A percentile compares a stretch with the other conserved stretches of the same genome.
phyloP scores from a whole-genome alignment of 2,329 filamentous ascomycete species.

The Berkeleyomyces rouxiae region DNA sequence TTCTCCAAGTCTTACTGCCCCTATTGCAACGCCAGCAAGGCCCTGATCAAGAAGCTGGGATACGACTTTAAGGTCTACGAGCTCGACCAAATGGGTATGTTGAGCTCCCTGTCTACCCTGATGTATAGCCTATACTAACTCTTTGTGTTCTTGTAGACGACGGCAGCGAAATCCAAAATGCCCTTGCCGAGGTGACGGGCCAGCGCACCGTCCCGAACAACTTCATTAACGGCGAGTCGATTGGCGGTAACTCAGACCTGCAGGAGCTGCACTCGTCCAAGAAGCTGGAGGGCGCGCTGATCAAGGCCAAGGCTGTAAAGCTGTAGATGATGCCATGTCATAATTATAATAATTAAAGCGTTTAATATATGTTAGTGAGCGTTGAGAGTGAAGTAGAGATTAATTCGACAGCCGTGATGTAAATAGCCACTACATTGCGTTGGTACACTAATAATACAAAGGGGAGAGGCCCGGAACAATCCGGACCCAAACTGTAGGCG shows the following conservation, averaged over 20 bases:
- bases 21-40: constrained; percentile 72
- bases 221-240: constrained; percentile 80
- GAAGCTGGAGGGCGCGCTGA: constrained; percentile 27
- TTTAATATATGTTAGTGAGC: neutral
- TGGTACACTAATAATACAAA: constrained; percentile 27
- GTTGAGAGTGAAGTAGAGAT: neutral
- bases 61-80: constrained; percentile 64
- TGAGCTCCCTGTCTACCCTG: neutral
- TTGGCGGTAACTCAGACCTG: constrained; percentile 89
- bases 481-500: too few species aligned
- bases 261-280: constrained; percentile 35
- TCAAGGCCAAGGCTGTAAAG: constrained; percentile 27
- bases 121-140: neutral
- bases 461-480: neutral
- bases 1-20: constrained; percentile 97
- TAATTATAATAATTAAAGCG: constrained; percentile 1
- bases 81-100: constrained; percentile 69
- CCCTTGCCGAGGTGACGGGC: constrained; percentile 60
- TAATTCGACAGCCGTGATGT: constrained; percentile 8
- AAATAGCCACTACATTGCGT: constrained; percentile 14
- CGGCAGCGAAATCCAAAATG: constrained; percentile 65
- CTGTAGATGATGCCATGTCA: constrained; percentile 20
- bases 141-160: constrained; percentile 42
- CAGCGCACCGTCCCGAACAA: constrained; percentile 92
- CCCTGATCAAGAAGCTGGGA: constrained; percentile 48